Evolutionary conservation across 164 flowering plant genomes (phyloP).

Genomic region (Tetracentron sinense): DNA sequence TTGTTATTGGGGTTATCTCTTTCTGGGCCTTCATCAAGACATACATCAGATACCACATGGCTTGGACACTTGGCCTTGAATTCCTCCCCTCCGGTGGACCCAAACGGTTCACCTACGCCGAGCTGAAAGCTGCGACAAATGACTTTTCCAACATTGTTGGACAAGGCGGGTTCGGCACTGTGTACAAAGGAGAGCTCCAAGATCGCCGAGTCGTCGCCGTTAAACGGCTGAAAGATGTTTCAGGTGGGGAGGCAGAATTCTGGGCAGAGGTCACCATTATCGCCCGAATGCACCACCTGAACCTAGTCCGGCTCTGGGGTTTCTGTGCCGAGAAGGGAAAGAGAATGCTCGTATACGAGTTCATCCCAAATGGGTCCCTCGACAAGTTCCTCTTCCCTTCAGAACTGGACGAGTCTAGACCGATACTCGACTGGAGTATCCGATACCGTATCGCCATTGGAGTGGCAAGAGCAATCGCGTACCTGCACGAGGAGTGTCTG

Average conservation of each 20-base stretch:
- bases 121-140: conserved; percentile 60
- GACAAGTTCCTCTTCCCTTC: conserved; percentile 40
- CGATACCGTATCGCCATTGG: conserved; percentile 53
- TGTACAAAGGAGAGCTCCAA: conserved; percentile 52
- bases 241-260: conserved; percentile 60
- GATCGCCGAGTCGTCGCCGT: conserved; percentile 70
- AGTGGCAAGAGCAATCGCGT: conserved; percentile 59
- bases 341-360: conserved; percentile 64
- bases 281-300: conserved; percentile 84
- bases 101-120: conserved; percentile 55
- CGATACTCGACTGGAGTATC: conserved; percentile 46
- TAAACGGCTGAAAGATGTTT: conserved; percentile 45
- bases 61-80: conserved; percentile 62
- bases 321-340: conserved; percentile 70
- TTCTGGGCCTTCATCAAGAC: conserved; percentile 66
- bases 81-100: conserved; percentile 69
- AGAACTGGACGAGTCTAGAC: conserved; percentile 8
- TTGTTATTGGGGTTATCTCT: conserved; percentile 50
- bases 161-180: conserved; percentile 69
- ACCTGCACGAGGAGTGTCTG: conserved; percentile 59
- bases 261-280: conserved; percentile 89
- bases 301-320: conserved; percentile 76
- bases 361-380: conserved; percentile 59
- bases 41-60: conserved; percentile 71
- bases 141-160: conserved; percentile 57